Base-by-base conservation (phyloP, 371 early-diverging fungal genomes). In the Nematocida sp. region DNA sequence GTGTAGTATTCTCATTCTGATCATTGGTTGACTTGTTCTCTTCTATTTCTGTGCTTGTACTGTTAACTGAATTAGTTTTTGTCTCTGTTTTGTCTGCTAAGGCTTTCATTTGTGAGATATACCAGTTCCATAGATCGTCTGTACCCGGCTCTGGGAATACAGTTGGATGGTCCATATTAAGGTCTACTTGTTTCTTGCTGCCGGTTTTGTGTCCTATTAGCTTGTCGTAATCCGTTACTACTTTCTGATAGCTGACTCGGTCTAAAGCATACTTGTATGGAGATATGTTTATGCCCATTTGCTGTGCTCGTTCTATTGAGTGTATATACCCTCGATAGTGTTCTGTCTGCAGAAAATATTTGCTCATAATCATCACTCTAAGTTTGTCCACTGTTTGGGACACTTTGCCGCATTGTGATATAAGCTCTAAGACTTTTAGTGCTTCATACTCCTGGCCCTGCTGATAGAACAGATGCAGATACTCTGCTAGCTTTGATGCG, bases 211-310 rank as follows among this genome's bases (percentile, higher is more conserved):
- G 32, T 29, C 67, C 54, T 21, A 70, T 70, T 2, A 61, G 19
- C 34, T 49, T 57, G 35, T 70, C 74, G 47, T 70, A 70, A 35
- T 70, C 74, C 25, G 74, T 70, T 21, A 60, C 25, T 3, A 70
- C 32, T 41, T 55, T 70, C 34, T 58, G 74, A 43, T 70, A 60
- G 35, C 61, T 57, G 9, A 23, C 29, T 13, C 48, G 49, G 29
- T 61, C 34, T 11, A n/a, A 23, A 21, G 37, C 15, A 3, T 25
- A 9, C 37, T 40, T 21, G 21, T 55, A 13, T 2, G 74, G 74
- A 2, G 61, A 70, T 17, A 70, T 49, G 13, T 48, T 15, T 25
- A 70, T 51, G 9, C 38, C 60, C 15, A 60, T 13, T 4, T n/a
- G 5, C 41, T 67, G 67, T 35, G 60, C 47, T 48, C 75, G 41